Evolutionary conservation across 768 basidiomycete species (phyloP).

Genomic region (Leccinum uliginosum): DNA sequence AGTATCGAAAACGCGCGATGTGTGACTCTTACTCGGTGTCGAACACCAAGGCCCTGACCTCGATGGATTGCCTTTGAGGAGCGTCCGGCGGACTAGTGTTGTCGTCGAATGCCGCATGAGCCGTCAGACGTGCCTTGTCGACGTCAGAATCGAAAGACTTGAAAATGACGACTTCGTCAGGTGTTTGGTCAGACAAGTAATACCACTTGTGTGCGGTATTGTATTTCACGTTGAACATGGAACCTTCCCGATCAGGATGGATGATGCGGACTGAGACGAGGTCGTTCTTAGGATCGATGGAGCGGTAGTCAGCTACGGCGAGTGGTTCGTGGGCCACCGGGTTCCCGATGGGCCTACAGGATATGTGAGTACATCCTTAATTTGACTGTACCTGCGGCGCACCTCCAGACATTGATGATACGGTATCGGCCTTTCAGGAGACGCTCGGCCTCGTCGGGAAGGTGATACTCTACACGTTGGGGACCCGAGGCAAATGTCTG

Average conservation of each 20-base stretch:
- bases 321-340: conserved; percentile 39
- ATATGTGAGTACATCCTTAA: not conserved
- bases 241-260: conserved; percentile 32
- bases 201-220: conserved; percentile 38
- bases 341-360: conserved; percentile 33
- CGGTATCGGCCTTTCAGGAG: conserved; percentile 38
- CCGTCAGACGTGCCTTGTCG: conserved; percentile 38
- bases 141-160: conserved; percentile 43
- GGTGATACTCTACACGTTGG: conserved; percentile 36
- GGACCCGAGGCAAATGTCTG: conserved; percentile 37
- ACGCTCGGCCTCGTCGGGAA: conserved; percentile 38
- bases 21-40: conserved; percentile 28
- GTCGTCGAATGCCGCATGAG: conserved; percentile 41
- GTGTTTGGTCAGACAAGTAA: conserved; percentile 36
- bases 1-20: not conserved
- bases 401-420: conserved; percentile 47
- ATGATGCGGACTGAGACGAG: conserved; percentile 36
- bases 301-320: conserved; percentile 39
- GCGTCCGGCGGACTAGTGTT: conserved; percentile 30
- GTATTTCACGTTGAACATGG: conserved; percentile 33
- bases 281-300: conserved; percentile 33
- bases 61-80: conserved; percentile 41
- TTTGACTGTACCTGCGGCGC: too few species aligned
- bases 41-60: conserved; percentile 42
- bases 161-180: conserved; percentile 40